Percentiles rank a stretch among this genome's conserved stretches.
phyloP scores from a whole-genome alignment of 2,329 filamentous ascomycete genomes.

The Fusarium sp. region DNA sequence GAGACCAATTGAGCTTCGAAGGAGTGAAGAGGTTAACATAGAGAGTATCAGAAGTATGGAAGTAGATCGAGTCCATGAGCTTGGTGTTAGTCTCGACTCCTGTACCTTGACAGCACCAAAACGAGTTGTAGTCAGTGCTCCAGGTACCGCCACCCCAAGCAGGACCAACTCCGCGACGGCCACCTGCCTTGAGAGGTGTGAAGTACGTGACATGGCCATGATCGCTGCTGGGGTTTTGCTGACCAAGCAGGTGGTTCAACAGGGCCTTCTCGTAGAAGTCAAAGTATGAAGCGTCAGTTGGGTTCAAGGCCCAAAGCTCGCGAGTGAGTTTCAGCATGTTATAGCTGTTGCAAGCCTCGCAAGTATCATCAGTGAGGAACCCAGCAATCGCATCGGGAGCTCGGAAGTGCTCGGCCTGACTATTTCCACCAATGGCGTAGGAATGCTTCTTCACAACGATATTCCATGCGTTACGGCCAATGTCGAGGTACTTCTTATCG shows the following conservation, averaged over 20 bases:
- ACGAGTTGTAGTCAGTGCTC: constrained; percentile 61
- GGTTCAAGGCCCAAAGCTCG: constrained; percentile 57
- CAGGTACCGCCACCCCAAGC: constrained; percentile 63
- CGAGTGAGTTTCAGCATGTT: constrained; percentile 65
- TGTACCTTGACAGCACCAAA: constrained; percentile 64
- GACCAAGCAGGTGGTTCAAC: constrained; percentile 60
- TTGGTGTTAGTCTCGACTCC: constrained; percentile 63
- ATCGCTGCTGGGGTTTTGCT: constrained; percentile 52
- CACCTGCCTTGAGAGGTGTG: constrained; percentile 58
- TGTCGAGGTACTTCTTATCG: constrained; percentile 53
- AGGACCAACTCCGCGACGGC: constrained; percentile 57
- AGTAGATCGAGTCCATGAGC: constrained; percentile 62
- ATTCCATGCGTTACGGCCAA: constrained; percentile 59
- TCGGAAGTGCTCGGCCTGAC: constrained; percentile 61
- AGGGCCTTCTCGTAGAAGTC: constrained; percentile 62
- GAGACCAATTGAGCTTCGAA: constrained; percentile 54
- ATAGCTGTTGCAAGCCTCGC: constrained; percentile 62
- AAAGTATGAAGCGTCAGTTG: constrained; percentile 53
- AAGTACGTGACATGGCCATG: constrained; percentile 64
- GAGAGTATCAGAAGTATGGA: constrained; percentile 50
- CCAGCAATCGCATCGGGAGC: constrained; percentile 55
- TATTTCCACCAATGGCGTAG: constrained; percentile 63
- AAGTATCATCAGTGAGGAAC: constrained; percentile 55
- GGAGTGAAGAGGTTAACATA: constrained; percentile 61
- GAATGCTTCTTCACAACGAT: constrained; percentile 56